Base-by-base conservation (phyloP, 1,139 yeast genomes). In the Arxiozyma telluris region DNA sequence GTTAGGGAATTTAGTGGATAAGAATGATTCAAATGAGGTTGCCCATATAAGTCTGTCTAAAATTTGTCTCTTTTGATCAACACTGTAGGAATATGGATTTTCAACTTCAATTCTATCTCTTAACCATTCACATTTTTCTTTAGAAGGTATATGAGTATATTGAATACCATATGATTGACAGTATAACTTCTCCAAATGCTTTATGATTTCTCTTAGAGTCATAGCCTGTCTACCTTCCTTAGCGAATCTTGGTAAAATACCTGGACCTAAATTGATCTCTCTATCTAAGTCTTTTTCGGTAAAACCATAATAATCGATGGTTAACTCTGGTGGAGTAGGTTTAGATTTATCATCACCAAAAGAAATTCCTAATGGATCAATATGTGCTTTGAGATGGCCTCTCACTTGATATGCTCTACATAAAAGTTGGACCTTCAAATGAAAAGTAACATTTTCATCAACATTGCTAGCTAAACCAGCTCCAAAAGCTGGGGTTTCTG, bases 391-490 rank as follows among this genome's bases (percentile, higher is more conserved):
- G 71, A 84, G 87, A 72, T 93, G 98, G 61, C 98, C 99, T 73
- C 98, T 84, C 53, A 93, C 98, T 76, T 93, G 98, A 75, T 91
- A 94, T 47, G 98, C 98, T 72, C 99, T 87, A 58, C 94, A 98
- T 65, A 93, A 79, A 64, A 93, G 81, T 78, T 93, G 99, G 25
- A 90, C 95, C 73, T 93, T 94, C 78, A 93, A 81, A 72, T 94
- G 98, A 59, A 89, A 80, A 62, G 88, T 80, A 53, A 93, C 90
- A 62, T 85, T 90, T 65, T 81, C 83, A 57, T 76, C 69, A 11
- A 64, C 58, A 47, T 64, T 66, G 22, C 63, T 68, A 27, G 80
- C 77, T 43, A 64, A 60, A 25, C 70, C 72, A 41, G 59, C 50
- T n/a, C 58, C 74, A 6, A 82, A 77, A 47, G 83, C 83, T 52